Evolutionary conservation across 805 yeast genomes (phyloP).

Genomic region (Tetrapisispora taiwanensis): DNA sequence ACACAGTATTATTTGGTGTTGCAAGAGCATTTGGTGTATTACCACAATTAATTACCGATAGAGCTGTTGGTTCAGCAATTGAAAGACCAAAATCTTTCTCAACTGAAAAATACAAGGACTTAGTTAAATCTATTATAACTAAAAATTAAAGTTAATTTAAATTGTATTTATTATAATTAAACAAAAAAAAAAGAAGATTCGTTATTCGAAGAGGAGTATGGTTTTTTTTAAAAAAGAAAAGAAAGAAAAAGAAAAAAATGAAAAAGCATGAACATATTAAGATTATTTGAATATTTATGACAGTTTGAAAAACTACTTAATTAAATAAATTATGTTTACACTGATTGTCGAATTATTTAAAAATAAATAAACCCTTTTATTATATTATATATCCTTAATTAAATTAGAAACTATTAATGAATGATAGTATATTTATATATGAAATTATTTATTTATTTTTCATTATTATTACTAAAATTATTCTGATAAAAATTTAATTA

Average conservation of each 20-base stretch:
- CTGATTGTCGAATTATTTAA: not conserved
- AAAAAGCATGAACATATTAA: not conserved
- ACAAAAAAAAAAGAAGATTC: too few species aligned
- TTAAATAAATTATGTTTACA: not conserved
- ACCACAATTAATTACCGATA: conserved; percentile 76
- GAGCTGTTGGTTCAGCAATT: conserved; percentile 72
- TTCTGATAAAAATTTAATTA: too few species aligned
- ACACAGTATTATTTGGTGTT: conserved; percentile 80
- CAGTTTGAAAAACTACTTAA: not conserved
- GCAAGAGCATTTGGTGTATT: conserved; percentile 80
- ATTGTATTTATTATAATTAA: too few species aligned
- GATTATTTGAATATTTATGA: not conserved
- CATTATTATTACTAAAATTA: not conserved
- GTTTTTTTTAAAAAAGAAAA: not conserved
- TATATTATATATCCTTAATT: conserved; percentile 3
- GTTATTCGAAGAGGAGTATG: too few species aligned
- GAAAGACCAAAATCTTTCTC: conserved; percentile 92
- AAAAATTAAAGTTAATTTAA: conserved; percentile 1
- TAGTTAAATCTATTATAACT: conserved; percentile 40
- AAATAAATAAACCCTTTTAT: not conserved
- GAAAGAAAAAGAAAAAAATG: not conserved
- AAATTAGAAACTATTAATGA: not conserved
- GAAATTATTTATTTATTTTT: too few species aligned
- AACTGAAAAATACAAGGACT: conserved; percentile 81
- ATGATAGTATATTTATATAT: not conserved